Percentiles rank a stretch among this genome's conserved stretches.
phyloP scores from a whole-genome alignment of 2,329 filamentous ascomycete genomes.

The Cercospora sojina region DNA sequence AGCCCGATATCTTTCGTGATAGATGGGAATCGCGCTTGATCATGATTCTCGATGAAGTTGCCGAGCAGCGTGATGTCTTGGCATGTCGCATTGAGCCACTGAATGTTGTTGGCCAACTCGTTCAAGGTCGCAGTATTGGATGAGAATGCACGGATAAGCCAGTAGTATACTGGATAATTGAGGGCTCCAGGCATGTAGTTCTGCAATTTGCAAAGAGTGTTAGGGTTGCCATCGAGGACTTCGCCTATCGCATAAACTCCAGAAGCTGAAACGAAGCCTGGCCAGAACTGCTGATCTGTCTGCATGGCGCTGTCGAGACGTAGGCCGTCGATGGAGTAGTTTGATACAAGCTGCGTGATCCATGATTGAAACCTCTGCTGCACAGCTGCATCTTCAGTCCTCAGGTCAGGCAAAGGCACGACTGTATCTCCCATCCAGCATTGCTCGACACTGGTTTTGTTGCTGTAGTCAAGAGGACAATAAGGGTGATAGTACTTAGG shows the following conservation, averaged over 20 bases:
- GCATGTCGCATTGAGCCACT: slow-evolving; percentile 34
- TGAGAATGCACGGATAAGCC: slow-evolving; percentile 38
- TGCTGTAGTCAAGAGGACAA: slow-evolving; percentile 57
- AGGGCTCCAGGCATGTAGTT: slow-evolving; percentile 44
- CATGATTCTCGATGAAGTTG: slow-evolving; percentile 41
- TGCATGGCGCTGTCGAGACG: slow-evolving; percentile 38
- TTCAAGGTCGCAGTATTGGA: slow-evolving; percentile 38
- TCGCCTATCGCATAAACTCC: slow-evolving; percentile 47
- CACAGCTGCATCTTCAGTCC: slow-evolving; percentile 54
- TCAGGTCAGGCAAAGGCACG: slow-evolving; percentile 59
- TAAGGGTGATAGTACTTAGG: slow-evolving; percentile 49
- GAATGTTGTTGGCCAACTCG: slow-evolving; percentile 37
- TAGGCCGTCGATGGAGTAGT: slow-evolving; percentile 58
- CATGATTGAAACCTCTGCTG: slow-evolving; percentile 55
- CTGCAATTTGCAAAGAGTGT: slow-evolving; percentile 43
- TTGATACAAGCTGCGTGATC: slow-evolving; percentile 57
- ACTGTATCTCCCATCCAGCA: slow-evolving; percentile 57
- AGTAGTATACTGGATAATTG: slow-evolving; percentile 47
- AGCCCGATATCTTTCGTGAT: slow-evolving; percentile 54
- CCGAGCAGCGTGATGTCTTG: slow-evolving; percentile 40
- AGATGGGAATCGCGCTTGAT: slow-evolving; percentile 42
- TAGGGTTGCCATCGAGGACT: slow-evolving; percentile 41
- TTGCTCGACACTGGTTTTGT: slow-evolving; percentile 39
- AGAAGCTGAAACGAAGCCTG: slow-evolving; percentile 35
- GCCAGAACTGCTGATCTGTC: slow-evolving; percentile 43